Conservation (phyloP, 2,329 filamentous ascomycete genomes). For the Fonsecaea erecta region DNA sequence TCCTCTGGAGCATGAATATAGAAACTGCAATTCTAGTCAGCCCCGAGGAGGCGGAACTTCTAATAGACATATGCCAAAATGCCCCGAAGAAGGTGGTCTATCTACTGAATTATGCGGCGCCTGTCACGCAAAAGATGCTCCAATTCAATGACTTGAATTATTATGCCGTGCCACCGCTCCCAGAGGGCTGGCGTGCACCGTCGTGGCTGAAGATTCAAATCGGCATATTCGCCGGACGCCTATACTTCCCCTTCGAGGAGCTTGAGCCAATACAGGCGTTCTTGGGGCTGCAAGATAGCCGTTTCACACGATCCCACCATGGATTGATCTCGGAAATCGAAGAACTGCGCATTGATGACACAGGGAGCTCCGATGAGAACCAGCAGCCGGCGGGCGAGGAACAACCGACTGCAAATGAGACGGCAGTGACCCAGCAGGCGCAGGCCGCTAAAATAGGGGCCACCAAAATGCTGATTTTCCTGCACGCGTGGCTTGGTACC, state of each 20-base stretch:
- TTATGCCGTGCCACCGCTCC: conserved; percentile 45
- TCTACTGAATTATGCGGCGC: conserved; percentile 59
- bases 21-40: conserved; percentile 53
- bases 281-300: conserved; percentile 10
- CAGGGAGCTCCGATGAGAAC: background rate
- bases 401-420: background rate
- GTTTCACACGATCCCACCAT: background rate
- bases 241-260: conserved; percentile 39
- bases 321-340: background rate
- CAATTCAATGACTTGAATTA: conserved; percentile 55
- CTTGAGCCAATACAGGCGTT: conserved; percentile 32
- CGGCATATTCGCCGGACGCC: conserved; percentile 23
- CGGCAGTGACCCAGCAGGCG: conserved; percentile 3
- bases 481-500: conserved; percentile 43
- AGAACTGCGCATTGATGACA: background rate
- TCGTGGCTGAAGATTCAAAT: conserved; percentile 21
- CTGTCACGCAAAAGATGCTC: conserved; percentile 45
- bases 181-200: conserved; percentile 25
- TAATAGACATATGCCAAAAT: conserved; percentile 51
- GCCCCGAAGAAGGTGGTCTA: conserved; percentile 40
- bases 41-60: conserved; percentile 63
- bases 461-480: conserved; percentile 37
- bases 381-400: background rate
- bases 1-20: conserved; percentile 49
- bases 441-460: conserved; percentile 19